These are phyloP conservation scores for Exophiala xenobiotica DNA, from an alignment of 2,329 filamentous ascomycete genomes.

Conservation along the genomic window DNA sequence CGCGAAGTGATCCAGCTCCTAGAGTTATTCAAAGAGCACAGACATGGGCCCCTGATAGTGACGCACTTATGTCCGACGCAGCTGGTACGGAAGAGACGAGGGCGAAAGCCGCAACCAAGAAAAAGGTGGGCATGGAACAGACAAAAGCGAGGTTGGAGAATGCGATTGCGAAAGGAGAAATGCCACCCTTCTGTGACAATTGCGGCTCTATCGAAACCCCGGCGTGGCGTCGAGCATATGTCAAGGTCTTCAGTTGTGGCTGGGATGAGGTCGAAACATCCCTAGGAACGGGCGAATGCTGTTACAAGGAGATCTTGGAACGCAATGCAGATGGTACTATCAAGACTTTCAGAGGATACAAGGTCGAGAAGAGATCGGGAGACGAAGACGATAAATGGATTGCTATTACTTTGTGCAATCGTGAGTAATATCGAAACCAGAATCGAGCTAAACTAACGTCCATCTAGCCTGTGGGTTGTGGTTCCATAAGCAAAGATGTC, in stretches of 20 bases:
- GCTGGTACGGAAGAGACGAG: slow-evolving; percentile 38
- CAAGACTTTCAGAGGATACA: slow-evolving; percentile 69
- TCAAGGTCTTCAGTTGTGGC: slow-evolving; percentile 69
- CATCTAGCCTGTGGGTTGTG: slow-evolving; percentile 79
- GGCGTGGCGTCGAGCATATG: slow-evolving; percentile 91
- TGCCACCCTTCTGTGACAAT: slow-evolving; percentile 86
- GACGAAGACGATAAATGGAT: slow-evolving; percentile 69
- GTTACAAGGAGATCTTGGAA: slow-evolving; percentile 69
- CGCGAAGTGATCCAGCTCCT: slow-evolving; percentile 54
- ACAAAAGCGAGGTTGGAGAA: slow-evolving; percentile 57
- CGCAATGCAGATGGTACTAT: slow-evolving; percentile 63
- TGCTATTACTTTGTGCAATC: slow-evolving; percentile 82
- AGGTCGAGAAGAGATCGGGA: slow-evolving; percentile 70
- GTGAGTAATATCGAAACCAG: slow-evolving; percentile 50
- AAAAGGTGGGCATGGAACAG: slow-evolving; percentile 64
- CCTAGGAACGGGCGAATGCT: slow-evolving; percentile 69
- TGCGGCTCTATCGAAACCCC: slow-evolving; percentile 95
- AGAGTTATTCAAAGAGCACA: slow-evolving; percentile 45
- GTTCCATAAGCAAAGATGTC: slow-evolving; percentile 82
- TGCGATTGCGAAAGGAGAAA: slow-evolving; percentile 72
- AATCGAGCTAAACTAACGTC: slow-evolving; percentile 31
- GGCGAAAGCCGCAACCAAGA: slow-evolving; percentile 57
- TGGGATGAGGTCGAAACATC: slow-evolving; percentile 70
- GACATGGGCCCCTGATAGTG: slow-evolving; percentile 46
- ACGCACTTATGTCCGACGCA: slow-evolving; percentile 43